These are phyloP conservation scores for Ophiostoma australiae DNA, from an alignment of 2,329 filamentous ascomycete species.

Conservation along the genomic window DNA sequence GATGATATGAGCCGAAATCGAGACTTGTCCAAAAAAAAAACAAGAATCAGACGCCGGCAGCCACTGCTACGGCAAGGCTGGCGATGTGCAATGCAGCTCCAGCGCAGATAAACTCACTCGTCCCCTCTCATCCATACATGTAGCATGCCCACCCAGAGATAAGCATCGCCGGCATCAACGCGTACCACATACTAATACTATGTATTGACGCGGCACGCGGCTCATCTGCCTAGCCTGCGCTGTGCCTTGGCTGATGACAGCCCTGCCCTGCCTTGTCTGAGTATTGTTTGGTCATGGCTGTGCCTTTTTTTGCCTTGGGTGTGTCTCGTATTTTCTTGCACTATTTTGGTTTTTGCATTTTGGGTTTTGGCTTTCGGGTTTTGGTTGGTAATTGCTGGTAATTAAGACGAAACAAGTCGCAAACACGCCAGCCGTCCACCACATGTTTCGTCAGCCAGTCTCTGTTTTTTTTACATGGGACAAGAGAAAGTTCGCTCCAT, in stretches of 20 bases:
- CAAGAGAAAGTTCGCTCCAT: too few relatives aligned
- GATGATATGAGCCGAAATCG: not conserved
- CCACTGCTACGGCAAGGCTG: not conserved
- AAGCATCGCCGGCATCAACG: not conserved
- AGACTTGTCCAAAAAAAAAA: too few relatives aligned
- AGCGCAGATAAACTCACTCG: too few relatives aligned
- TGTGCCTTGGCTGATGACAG: slow-evolving; percentile 1
- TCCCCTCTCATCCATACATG: too few relatives aligned
- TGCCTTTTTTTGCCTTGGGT: not conserved
- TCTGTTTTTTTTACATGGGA: too few relatives aligned
- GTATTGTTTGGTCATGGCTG: not conserved
- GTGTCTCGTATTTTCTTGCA: not conserved
- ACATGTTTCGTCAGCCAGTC: not conserved
- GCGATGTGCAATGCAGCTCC: not conserved
- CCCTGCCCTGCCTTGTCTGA: not conserved
- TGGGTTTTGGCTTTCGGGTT: not conserved
- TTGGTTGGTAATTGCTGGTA: not conserved
- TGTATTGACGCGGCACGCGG: not conserved
- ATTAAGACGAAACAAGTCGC: not conserved
- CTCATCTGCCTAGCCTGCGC: not conserved
- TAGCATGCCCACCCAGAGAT: not conserved
- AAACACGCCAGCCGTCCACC: not conserved
- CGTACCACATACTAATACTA: too few relatives aligned
- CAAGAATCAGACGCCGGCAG: not conserved
- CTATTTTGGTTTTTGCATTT: too few relatives aligned